Evolutionary conservation across 2,329 filamentous ascomycete species (phyloP), one percentile per base, ranked within the genome.

Genomic region (Colletotrichum salicis): DNA sequence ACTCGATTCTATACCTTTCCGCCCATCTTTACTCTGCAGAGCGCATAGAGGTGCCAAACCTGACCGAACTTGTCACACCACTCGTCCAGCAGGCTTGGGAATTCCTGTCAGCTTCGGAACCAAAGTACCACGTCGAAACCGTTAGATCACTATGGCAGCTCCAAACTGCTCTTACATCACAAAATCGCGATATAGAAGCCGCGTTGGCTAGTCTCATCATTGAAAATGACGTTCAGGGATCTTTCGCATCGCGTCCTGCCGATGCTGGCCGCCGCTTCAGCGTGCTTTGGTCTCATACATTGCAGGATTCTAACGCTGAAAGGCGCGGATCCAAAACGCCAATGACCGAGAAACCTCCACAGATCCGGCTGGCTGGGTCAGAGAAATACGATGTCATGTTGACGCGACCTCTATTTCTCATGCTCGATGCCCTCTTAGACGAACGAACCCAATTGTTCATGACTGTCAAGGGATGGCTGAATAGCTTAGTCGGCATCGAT

Each of bases 121-220:
- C 95, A 0, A 97, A 97, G 78, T 97, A 96, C 75, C 96, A 98
- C 78, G 95, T 99, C 37, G 97, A 99, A 83, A 92, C 95, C 22
- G 94, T 97, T 10, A 91, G 93, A 69, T 92, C 91, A 75, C 84
- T 99, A 51, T 97, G 96, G 94, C 91, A 94, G 75, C 84, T 99
- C 63, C 95, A 98, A 76, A 89, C 87, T 29, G 88, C 91, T 1
- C 87, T 97, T 13, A 89, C 92, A 1, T 84, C 87, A 51, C 84
- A 87, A 1, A 91, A 91, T 75, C 91, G 93, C 63, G 90, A 95
- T 57, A 91, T 97, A 5, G 95, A 97, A 80, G 94, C 94, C 29
- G 90, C 93, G 0, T 89, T 97, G 52, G 88, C 91, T 29, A 87
- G 88, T 31, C 82, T 95, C 2, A 91, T 97, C 81, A 86, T 94